Conservation (phyloP, 306 rosid species). For the Sicyos baderoa region DNA sequence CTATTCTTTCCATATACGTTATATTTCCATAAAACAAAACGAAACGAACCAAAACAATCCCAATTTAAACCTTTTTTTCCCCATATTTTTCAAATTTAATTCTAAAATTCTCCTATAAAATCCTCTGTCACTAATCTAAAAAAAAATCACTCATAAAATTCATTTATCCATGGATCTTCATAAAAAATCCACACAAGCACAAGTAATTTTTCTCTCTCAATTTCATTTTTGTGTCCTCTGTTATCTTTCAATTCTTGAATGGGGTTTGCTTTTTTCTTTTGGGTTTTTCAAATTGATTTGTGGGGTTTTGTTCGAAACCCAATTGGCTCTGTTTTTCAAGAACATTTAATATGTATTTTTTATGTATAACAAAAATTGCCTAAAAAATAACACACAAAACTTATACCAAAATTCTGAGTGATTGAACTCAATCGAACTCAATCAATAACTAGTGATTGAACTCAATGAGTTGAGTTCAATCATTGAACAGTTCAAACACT, state of each 20-base stretch:
- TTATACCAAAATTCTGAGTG: too few relatives aligned
- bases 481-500: too few relatives aligned
- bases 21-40: background rate
- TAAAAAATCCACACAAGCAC: background rate
- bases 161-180: background rate
- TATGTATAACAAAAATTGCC: too few relatives aligned
- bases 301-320: background rate
- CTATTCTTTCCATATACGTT: constrained; percentile 4
- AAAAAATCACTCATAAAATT: background rate
- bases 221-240: background rate
- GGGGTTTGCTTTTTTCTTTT: background rate
- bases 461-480: too few relatives aligned
- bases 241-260: background rate
- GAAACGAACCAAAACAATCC: background rate
- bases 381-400: too few relatives aligned
- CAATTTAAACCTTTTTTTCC: background rate
- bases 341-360: too few relatives aligned
- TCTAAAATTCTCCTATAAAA: constrained; percentile 10
- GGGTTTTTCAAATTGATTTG: background rate
- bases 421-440: too few relatives aligned
- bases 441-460: too few relatives aligned
- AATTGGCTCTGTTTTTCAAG: background rate
- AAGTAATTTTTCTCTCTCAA: background rate
- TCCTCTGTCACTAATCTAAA: background rate
- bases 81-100: background rate